Conservation (phyloP, 352 stramenopile species). For the Chrysophaeum taylorii region DNA sequence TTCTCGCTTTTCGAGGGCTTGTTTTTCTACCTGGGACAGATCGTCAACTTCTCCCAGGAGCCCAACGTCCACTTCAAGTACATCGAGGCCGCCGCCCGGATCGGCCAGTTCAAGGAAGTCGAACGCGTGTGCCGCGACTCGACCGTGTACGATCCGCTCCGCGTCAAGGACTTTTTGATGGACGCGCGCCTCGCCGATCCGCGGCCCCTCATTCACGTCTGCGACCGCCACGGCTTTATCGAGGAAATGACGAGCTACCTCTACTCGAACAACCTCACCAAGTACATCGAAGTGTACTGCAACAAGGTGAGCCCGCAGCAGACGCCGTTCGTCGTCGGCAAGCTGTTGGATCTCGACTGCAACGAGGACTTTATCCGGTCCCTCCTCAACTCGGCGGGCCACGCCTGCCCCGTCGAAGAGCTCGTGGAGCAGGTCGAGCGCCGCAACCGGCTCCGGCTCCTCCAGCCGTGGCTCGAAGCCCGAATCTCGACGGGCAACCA, state of each 20-base stretch:
- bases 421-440: constrained; percentile 97
- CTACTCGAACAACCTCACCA: constrained; percentile 97
- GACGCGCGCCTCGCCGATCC: constrained; percentile 97
- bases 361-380: constrained; percentile 99
- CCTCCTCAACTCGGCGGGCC: constrained; percentile 93
- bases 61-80: constrained; percentile 99
- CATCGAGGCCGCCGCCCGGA: constrained; percentile 98
- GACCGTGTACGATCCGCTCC: constrained; percentile 96
- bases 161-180: constrained; percentile 99
- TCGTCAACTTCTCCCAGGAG: constrained; percentile 96
- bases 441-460: constrained; percentile 93
- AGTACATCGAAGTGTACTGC: constrained; percentile 99
- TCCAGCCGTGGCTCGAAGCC: constrained; percentile 98
- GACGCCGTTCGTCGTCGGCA: constrained; percentile 91
- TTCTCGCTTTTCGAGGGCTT: constrained; percentile 95
- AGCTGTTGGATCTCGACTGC: constrained; percentile 78
- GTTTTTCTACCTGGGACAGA: constrained; percentile 98
- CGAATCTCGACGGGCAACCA: constrained; percentile 96
- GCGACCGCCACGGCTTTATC: constrained; percentile 97
- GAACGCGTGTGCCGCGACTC: constrained; percentile 98
- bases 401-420: constrained; percentile 87
- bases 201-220: constrained; percentile 97
- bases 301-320: constrained; percentile 94
- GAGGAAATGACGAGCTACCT: constrained; percentile 99
- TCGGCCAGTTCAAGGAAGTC: constrained; percentile 99